Evolutionary conservation across 768 basidiomycete genomes (phyloP).

Genomic region (Leccinum boreale): DNA sequence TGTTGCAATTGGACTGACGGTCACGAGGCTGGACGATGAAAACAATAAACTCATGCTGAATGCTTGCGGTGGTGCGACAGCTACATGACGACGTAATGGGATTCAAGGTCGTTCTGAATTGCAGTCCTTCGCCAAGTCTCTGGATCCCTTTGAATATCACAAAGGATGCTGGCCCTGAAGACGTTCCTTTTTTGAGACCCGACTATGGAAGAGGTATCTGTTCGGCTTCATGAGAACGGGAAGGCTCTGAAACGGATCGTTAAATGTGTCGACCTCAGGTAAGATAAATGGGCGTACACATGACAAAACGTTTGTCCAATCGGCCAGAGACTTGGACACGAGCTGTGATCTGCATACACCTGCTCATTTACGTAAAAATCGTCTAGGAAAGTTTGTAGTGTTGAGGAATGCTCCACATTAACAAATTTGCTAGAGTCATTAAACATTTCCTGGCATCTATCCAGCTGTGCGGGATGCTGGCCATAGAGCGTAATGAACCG

Average conservation of each 20-base stretch:
- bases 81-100: too few species aligned
- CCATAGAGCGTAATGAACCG: constrained; percentile 56
- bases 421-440: constrained; percentile 32
- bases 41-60: too few species aligned
- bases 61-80: too few species aligned
- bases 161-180: constrained; percentile 38
- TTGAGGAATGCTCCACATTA: constrained; percentile 47
- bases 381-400: constrained; percentile 42
- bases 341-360: constrained; percentile 50
- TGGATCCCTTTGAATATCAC: too few species aligned
- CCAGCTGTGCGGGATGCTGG: constrained; percentile 50
- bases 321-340: constrained; percentile 39
- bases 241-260: constrained; percentile 18
- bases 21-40: too few species aligned
- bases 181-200: constrained; percentile 27
- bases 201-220: background rate
- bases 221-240: constrained; percentile 25
- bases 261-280: background rate
- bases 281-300: constrained; percentile 33
- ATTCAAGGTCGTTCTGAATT: too few species aligned
- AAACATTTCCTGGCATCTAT: constrained; percentile 49
- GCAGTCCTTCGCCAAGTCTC: too few species aligned
- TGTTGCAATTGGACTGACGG: too few species aligned
- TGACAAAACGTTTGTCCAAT: constrained; percentile 45
- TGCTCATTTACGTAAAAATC: constrained; percentile 52